These are phyloP conservation scores for Nothomitra cinnamomea DNA, from an alignment of 2,329 filamentous ascomycete genomes.

Conservation along the genomic window DNA sequence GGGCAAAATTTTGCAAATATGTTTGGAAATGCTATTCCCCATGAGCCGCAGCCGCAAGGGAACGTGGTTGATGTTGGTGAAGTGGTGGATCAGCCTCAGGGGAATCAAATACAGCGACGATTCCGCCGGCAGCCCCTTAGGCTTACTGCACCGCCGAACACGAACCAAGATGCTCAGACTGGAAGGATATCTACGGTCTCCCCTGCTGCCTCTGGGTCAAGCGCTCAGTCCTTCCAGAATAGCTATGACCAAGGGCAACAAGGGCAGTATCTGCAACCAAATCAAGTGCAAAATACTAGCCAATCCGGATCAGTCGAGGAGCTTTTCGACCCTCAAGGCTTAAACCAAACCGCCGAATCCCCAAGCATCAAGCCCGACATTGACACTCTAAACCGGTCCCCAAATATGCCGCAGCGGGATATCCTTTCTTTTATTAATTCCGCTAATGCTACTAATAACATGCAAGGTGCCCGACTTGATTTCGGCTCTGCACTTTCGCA, in stretches of 20 bases:
- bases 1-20: slow-evolving; percentile 69
- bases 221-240: not conserved
- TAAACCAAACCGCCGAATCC: not conserved
- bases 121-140: slow-evolving; percentile 1
- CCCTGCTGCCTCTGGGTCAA: slow-evolving; percentile 1
- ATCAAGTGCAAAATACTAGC: not conserved
- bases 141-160: slow-evolving; percentile 1
- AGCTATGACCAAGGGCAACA: not conserved
- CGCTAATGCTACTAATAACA: slow-evolving; percentile 16
- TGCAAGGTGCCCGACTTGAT: slow-evolving; percentile 24
- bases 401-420: slow-evolving; percentile 19
- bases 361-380: slow-evolving; percentile 8
- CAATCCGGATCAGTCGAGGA: slow-evolving; percentile 4
- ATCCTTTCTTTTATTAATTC: slow-evolving; percentile 33
- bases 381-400: slow-evolving; percentile 5
- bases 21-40: slow-evolving; percentile 58
- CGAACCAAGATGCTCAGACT: not conserved
- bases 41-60: slow-evolving; percentile 34
- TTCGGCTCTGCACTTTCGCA: slow-evolving; percentile 29
- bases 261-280: not conserved
- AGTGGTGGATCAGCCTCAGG: slow-evolving; percentile 15
- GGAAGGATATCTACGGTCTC: slow-evolving; percentile 1
- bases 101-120: not conserved
- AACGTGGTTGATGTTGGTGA: slow-evolving; percentile 48
- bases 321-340: not conserved